Evolutionary conservation across 1,284 basidiomycete species (phyloP), one percentile per base, ranked within the genome.

Genomic region (Malassezia restricta): DNA sequence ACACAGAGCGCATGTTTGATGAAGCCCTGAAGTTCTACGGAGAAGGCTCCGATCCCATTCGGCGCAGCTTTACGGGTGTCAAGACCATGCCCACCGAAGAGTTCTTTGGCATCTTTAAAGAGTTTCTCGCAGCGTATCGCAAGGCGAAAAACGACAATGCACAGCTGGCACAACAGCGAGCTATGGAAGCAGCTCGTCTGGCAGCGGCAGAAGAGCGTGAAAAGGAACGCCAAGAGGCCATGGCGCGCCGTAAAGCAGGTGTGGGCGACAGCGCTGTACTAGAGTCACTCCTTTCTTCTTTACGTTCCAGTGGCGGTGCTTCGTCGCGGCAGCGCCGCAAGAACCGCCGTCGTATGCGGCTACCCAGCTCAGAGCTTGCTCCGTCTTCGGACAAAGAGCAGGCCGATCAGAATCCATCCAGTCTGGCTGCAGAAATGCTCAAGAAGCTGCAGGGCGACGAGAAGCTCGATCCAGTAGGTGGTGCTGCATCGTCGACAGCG

Each of bases 21-120:
- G 70, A 73, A 20, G 67, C 67, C 40, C 56, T 73, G 39, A 59
- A 63, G 43, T 73, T 62, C 57, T 73, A 70, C 59, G 70, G 70
- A n/a, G 70, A 73, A 45, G 70, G 68, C 0, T 58, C 59, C 5
- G 70, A 71, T 47, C 67, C 68, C 14, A 63, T 67, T 47, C 65
- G 67, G 37, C 58, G 70, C n/a, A 66, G 66, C 8, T 58, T 73
- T 49, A 62, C 64, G 0, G 65, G 62, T 12, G 54, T 55, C 43
- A 63, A 70, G 51, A 37, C 51, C 12, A 71, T 73, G 68, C 56
- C 61, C 11, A 73, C 70, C 7, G 70, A 73, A 40, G 70, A 73
- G 54, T 73, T 73, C 58, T 73, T 73, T 49, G 70, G 70, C n/a
- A 67, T 73, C 45, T 73, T 73, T 43, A 65, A 65, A 28, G 70